Evolutionary conservation across 352 stramenopile species (phyloP), one percentile per base, ranked within the genome.

Genomic region (Phytophthora pisi): DNA sequence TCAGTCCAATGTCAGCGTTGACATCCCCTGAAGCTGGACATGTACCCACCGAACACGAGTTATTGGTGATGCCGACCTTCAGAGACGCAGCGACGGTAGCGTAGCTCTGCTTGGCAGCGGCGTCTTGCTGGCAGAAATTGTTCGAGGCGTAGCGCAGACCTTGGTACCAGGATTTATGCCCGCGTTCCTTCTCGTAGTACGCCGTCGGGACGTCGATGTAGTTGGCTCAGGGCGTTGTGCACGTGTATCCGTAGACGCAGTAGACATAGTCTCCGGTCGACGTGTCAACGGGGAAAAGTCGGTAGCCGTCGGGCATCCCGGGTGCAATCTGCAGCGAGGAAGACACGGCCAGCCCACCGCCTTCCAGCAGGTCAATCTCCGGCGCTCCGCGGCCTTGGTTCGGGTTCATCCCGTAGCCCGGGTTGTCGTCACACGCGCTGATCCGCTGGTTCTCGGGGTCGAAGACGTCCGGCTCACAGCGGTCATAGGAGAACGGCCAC

Each of bases 341-440:
- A 9, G 89, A 97, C 52, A 96, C 64, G n/a, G 72, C 51, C 67
- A 64, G 56, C 23, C 73, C 72, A 16, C 72, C 66, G 71, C 88
- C 83, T 98, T 86, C 94, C 4, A 98, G 75, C 24, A 98, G 66
- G 69, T 98, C 94, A 66, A 98, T 98, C 66, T 98, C 94, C 0
- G 91, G 92, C 24, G 92, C 90, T 31, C 95, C 95, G 23, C 93
- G 78, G 16, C 95, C 95, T 58, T 85, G 68, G 18, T 89, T 84
- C 3, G 86, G 67, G 66, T 98, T 85, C 59, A 98, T 58, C 1
- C 93, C 93, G 72, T 88, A 98, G 57, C 97, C 94, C 46, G 95
- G 93, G 40, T 89, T 81, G n/a, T 75, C 65, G 62, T 98, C 90
- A 58, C 94, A 98, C 4, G 86, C 96, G n/a, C 66, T 84, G 24